These are phyloP conservation scores for Trametes maxima DNA, from an alignment of 768 basidiomycete species.

Conservation along the genomic window DNA sequence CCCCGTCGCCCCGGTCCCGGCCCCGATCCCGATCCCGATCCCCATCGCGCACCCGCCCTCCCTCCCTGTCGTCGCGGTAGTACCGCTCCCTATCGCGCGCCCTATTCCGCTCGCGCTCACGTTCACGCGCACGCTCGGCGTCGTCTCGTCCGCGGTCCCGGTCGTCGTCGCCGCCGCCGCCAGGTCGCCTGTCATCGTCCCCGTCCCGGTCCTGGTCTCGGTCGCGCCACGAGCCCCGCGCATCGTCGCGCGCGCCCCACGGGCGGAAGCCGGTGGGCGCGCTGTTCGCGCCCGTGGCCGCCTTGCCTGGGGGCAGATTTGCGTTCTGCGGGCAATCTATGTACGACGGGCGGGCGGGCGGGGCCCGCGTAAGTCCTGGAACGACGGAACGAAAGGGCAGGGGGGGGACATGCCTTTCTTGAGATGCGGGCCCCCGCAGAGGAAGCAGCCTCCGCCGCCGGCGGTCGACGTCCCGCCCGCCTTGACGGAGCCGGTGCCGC, in stretches of 20 bases:
- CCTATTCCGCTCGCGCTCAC: constrained; percentile 17
- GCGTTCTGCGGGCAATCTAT: constrained; percentile 41
- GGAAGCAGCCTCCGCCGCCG: constrained; percentile 78
- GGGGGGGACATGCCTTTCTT: constrained; percentile 68
- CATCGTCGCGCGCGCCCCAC: constrained; percentile 28
- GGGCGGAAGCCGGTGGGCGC: constrained; percentile 24
- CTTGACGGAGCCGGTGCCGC: constrained; percentile 53
- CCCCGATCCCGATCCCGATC: constrained; percentile 15
- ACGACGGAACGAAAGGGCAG: neutral
- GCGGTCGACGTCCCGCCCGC: constrained; percentile 51
- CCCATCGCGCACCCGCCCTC: constrained; percentile 2
- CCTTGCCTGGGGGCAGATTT: constrained; percentile 30
- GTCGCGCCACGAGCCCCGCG: constrained; percentile 28
- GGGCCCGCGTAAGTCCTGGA: neutral
- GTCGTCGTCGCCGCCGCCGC: constrained; percentile 22
- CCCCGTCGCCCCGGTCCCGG: constrained; percentile 5
- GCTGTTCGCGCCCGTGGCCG: constrained; percentile 38
- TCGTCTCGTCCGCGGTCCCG: constrained; percentile 22
- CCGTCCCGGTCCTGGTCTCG: constrained; percentile 26
- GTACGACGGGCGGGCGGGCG: constrained; percentile 15
- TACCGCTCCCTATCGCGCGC: constrained; percentile 8
- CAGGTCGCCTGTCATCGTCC: constrained; percentile 25
- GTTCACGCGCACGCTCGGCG: neutral
- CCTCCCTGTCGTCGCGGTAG: constrained; percentile 6
- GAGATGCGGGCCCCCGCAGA: constrained; percentile 92